Percentiles rank a stretch among this genome's conserved stretches.
These are phyloP conservation scores for Globisporangium barbulae DNA, from an alignment of 352 stramenopile genomes.

Conservation along the genomic window DNA sequence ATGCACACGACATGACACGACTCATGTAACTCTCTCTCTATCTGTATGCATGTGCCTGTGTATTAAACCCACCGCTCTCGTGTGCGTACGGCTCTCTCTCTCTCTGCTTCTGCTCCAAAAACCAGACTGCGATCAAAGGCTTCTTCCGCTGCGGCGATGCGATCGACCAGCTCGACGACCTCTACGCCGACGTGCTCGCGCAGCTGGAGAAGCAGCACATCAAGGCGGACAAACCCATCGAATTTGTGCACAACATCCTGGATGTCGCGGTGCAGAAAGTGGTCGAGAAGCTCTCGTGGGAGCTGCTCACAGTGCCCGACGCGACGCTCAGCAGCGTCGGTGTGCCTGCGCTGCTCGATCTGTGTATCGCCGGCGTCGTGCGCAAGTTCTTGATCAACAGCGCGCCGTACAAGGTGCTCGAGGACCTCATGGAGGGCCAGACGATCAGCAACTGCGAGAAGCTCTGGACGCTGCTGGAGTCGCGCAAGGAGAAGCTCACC, in stretches of 20 bases:
- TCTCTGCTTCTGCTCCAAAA: neutral
- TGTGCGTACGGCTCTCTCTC: slow-evolving; percentile 9
- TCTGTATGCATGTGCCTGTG: neutral
- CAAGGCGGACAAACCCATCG: slow-evolving; percentile 26
- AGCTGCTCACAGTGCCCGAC: slow-evolving; percentile 55
- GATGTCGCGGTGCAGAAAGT: slow-evolving; percentile 79
- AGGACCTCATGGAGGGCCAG: slow-evolving; percentile 85
- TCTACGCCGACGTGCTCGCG: slow-evolving; percentile 38
- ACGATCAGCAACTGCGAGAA: slow-evolving; percentile 85
- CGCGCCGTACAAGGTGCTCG: slow-evolving; percentile 82
- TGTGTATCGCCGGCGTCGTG: slow-evolving; percentile 77
- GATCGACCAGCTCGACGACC: slow-evolving; percentile 38
- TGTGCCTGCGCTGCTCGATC: slow-evolving; percentile 64
- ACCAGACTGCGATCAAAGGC: slow-evolving; percentile 45
- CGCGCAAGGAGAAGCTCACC: slow-evolving; percentile 71
- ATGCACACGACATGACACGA: neutral
- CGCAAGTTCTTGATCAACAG: slow-evolving; percentile 62
- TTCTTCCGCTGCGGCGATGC: slow-evolving; percentile 64
- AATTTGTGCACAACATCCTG: slow-evolving; percentile 59
- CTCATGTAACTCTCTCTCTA: neutral
- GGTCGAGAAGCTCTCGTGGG: slow-evolving; percentile 77
- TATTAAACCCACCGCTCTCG: neutral
- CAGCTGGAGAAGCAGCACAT: slow-evolving; percentile 32
- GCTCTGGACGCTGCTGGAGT: slow-evolving; percentile 80
- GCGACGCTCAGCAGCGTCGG: slow-evolving; percentile 57